Base-by-base conservation (phyloP, 2,329 filamentous ascomycete species). In the Aspergillus sp. region DNA sequence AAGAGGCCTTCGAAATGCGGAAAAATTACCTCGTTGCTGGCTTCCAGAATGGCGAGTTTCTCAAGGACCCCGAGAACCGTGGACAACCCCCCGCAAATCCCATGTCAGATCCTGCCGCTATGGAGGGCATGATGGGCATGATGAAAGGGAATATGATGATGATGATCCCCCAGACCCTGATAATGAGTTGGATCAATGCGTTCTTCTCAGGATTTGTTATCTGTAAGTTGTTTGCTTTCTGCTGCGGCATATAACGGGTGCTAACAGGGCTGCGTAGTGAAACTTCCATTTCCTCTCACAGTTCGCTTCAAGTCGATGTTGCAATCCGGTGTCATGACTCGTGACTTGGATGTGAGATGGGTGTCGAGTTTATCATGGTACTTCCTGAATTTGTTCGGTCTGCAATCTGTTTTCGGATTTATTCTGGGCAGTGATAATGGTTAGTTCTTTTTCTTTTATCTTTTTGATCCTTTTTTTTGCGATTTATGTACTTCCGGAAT, bases 91-190 rank as follows among this genome's bases (percentile, higher is more conserved):
- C 92, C 19, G 87, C 91, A 39, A 99, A 98, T 77, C 95, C 95
- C 4, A 92, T 99, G 86, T 90, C 89, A 11, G 95, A 99, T 74
- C 96, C 96, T 21, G 89, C 89, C 48, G 91, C 91, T 58, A 99
- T 99, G 95, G 96, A 99, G 73, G 93, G 93, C 66, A 99, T 99
- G 95, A 99, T 99, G 95, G 93, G 95, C 66, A 96, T 96, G 91
- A 96, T 99, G 91, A 99, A 99, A 85, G 93, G 93, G 57, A 96
- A 99, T 73, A 96, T 99, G 90, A 93, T 95, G 64, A 99, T 98
- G 95, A 98, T 99, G 81, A 91, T 99, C 58, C 95, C 95, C 49
- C 96, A 99, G 77, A 98, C 93, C 6, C 79, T 99, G 73, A 99
- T 99, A 66, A 99, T 99, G 95, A 95, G 93, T 65, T 99, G 95